These are phyloP conservation scores for Epicoccum nigrum DNA, from an alignment of 2,329 filamentous ascomycete species.

Conservation along the genomic window DNA sequence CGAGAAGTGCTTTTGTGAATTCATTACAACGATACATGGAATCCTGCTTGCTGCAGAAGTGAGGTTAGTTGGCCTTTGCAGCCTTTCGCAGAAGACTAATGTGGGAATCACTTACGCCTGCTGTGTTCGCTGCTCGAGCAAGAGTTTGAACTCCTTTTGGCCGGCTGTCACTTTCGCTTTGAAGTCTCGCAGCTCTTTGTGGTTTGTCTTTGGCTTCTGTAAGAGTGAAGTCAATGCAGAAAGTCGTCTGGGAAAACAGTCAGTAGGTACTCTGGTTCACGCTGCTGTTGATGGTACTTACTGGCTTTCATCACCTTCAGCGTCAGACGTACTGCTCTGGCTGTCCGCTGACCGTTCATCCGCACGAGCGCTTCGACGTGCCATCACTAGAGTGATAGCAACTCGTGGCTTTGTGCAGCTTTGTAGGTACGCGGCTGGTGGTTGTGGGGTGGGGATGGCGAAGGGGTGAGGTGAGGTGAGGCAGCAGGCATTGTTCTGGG, in stretches of 20 bases:
- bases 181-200: conserved; percentile 33
- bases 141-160: conserved; percentile 20
- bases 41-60: conserved; percentile 22
- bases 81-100: too few species aligned
- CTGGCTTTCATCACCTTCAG: conserved; percentile 34
- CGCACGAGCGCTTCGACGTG: conserved; percentile 16
- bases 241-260: conserved; percentile 23
- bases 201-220: conserved; percentile 25
- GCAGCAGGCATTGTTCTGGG: background rate
- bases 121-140: conserved; percentile 26
- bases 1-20: conserved; percentile 24
- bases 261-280: conserved; percentile 4
- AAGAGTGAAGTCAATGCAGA: conserved; percentile 25
- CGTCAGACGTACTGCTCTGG: conserved; percentile 11
- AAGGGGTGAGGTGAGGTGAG: background rate
- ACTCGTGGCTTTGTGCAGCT: background rate
- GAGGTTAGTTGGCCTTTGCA: background rate
- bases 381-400: conserved; percentile 15
- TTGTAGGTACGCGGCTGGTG: background rate
- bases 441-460: background rate
- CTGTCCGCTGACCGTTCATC: conserved; percentile 2
- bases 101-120: conserved; percentile 28
- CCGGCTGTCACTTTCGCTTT: conserved; percentile 23
- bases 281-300: conserved; percentile 9
- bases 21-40: conserved; percentile 27